Evolutionary conservation across 1,139 yeast species (phyloP), one percentile per base, ranked within the genome.

Genomic region (Hanseniaspora sp.): DNA sequence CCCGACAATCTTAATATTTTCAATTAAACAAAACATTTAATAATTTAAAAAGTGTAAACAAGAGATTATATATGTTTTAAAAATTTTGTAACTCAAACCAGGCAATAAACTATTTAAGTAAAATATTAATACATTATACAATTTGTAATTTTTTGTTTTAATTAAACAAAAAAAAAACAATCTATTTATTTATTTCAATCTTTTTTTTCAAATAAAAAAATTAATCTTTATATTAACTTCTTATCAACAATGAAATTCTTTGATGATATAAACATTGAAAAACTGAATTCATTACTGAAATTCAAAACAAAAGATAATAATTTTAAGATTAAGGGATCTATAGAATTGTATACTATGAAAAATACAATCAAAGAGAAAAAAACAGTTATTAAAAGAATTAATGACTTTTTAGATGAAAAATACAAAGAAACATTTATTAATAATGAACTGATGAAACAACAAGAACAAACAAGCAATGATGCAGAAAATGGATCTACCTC

Each of bases 311-410:
- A 82, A 12, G 98, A 94, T 63, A 82, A 90, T 66, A 86, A 83
- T 31, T 49, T 49, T 18, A 49, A 49, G 63, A 77, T 92, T 35
- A 79, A 80, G 55, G 97, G 97, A n/a, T 92, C 95, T 28, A 83
- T 96, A 65, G 99, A 92, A 64, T 74, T 92, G 48, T 92, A 87
- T 66, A 86, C 97, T 1, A 92, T 98, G 1, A 92, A 92, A 65
- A 90, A 96, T 1, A 87, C 90, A 40, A 87, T 92, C 1, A 77
- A 92, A 1, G 99, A 92, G 67, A 76, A 88, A 62, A 90, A 87
- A 67, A 80, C 92, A 0, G 80, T 92, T 52, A 97, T 88, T 66
- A 82, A 83, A 61, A 94, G 86, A 63, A 74, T 85, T 56, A 83
- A 82, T 59, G 81, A 80, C 48, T 71, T 82, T 45, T 69, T 82